Conservation (phyloP, 1,284 basidiomycete genomes). For the Pseudozyma thailandica region DNA sequence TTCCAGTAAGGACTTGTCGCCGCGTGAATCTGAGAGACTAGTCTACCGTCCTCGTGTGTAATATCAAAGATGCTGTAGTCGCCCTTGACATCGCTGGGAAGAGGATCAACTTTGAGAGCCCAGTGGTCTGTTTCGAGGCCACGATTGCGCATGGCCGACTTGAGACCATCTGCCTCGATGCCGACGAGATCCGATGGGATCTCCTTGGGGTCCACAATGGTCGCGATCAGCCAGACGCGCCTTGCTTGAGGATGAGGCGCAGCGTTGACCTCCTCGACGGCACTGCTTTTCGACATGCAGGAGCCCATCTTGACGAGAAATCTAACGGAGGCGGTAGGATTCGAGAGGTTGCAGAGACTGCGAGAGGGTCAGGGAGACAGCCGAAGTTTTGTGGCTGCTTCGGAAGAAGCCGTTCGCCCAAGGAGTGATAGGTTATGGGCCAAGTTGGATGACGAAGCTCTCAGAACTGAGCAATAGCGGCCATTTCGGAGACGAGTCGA, state of each 20-base stretch:
- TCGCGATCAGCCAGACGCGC: slow-evolving; percentile 39
- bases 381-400: background rate
- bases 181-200: slow-evolving; percentile 40
- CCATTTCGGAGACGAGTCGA: background rate
- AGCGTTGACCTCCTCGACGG: slow-evolving; percentile 16
- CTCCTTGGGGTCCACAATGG: slow-evolving; percentile 24
- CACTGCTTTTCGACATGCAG: slow-evolving; percentile 48
- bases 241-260: slow-evolving; percentile 37
- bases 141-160: slow-evolving; percentile 44
- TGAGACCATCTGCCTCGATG: slow-evolving; percentile 40
- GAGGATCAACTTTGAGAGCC: slow-evolving; percentile 45
- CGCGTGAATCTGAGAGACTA: slow-evolving; percentile 23
- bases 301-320: slow-evolving; percentile 50
- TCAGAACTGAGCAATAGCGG: too few species aligned
- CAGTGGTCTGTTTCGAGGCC: slow-evolving; percentile 50
- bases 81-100: slow-evolving; percentile 4
- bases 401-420: background rate
- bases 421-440: background rate
- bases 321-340: background rate
- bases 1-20: slow-evolving; percentile 37
- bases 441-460: too few species aligned
- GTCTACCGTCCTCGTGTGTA: slow-evolving; percentile 23
- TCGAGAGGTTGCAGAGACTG: background rate
- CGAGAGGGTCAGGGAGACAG: background rate
- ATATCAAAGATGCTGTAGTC: slow-evolving; percentile 42